Evolutionary conservation across 2,329 filamentous ascomycete genomes (phyloP), one percentile per base, ranked within the genome.

Genomic region (Aurifilum marmelostoma): DNA sequence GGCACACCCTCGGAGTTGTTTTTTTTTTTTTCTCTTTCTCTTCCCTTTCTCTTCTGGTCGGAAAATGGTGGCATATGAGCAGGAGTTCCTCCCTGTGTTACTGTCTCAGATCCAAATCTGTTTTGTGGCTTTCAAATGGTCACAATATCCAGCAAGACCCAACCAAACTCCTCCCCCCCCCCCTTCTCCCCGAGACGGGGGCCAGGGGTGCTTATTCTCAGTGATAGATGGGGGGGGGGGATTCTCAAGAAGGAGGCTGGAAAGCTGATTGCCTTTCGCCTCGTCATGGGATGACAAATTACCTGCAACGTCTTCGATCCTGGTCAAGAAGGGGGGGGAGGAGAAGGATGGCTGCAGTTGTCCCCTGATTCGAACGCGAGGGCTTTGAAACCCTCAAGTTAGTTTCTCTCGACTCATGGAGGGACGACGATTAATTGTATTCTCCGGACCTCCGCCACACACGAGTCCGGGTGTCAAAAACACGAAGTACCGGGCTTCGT

Each of bases 71-170:
- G 43, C 4, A 21, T 47, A 21, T 9, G 21, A 9, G 21, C 6
- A 47, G 9, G 43, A 47, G 21, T 47, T 47, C 43, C 43, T 47
- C 43, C 43, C 43, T 47, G 43, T 47, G 43, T 9, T 47, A n/a
- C 43, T 47, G 43, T 47, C 43, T 47, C 43, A 47, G 43, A 47
- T 47, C 43, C 43, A 47, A n/a, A 18, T 47, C 21, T 47, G 18
- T 47, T n/a, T 47, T 47, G 43, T 47, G 43, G 43, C 43, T 47
- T 47, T 47, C 43, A 47, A 47, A 47, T 47, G 43, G 43, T 47
- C 43, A 47, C 7, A n/a, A 21, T 47, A n/a, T n/a, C 8, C n/a
- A 47, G 21, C 21, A 47, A n/a, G 43, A 47, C 21, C 43, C 21
- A 47, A 34, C 34, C 34, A 34, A 34, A 34, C 4, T 34, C 34